Base-by-base conservation (phyloP, 805 yeast species). In the Wickerhamomyces mucosus region DNA sequence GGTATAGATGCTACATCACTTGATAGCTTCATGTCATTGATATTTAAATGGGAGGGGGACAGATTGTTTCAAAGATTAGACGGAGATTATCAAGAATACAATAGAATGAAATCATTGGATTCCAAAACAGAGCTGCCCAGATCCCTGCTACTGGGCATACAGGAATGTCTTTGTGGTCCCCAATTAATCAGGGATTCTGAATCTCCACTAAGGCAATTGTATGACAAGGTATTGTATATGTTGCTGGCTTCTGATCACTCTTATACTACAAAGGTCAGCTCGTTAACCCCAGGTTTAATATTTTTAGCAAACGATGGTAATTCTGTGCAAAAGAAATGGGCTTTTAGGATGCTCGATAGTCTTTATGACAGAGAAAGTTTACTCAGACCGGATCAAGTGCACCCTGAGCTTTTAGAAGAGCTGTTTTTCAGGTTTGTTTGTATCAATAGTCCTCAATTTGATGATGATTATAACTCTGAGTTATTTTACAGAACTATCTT, bases 281-380 rank as follows among this genome's bases (percentile, higher is more conserved):
- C 45, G 0, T 38, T 61, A 9, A 38, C 56, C 10, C 75, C 86
- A 0, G 82, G 80, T 3, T 34, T 67, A 7, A 49, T 79, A 6
- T 73, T 61, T 48, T 61, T 75, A 23, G 45, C 72, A 35, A 71
- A 74, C 35, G 75, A 70, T 33, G 85, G 82, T 1, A 55, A 59
- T 13, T 45, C 46, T 0, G 55, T 50, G 5, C 70, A 72, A 41
- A 56, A 61, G 21, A 38, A 44, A 2, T 77, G 80, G 78, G 69
- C 78, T 0, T 40, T 59, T 33, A 51, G 37, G 19, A 49, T 44
- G 33, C 47, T 53, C 39, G 56, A 37, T 22, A 40, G 37, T 17
- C 32, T 54, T 11, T 30, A 27, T 22, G 23, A 22, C 7, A 35
- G 32, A 6, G 35, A 26, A 20, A 38, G 9, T 22, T 30, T 20